phyloP scores from a whole-genome alignment of 176 grass and related monocot species.

The Juncus inflexus region DNA sequence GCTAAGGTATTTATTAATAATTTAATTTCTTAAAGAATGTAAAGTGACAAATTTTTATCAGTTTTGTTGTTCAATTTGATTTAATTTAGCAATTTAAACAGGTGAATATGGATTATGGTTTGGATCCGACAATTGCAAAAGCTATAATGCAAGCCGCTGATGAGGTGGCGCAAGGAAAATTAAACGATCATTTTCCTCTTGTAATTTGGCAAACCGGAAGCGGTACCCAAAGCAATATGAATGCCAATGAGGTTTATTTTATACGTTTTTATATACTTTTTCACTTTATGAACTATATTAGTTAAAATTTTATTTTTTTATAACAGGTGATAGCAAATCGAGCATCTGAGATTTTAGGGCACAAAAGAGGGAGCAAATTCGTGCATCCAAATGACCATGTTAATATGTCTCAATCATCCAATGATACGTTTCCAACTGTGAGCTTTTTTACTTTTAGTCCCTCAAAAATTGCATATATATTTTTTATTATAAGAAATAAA shows the following conservation, averaged over 20 bases:
- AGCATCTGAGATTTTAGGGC: slow-evolving; percentile 96
- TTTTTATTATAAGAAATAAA: neutral
- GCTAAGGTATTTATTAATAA: slow-evolving; percentile 71
- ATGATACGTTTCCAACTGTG: slow-evolving; percentile 99
- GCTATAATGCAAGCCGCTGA: slow-evolving; percentile 85
- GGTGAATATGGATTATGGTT: slow-evolving; percentile 97
- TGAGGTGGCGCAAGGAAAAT: slow-evolving; percentile 83
- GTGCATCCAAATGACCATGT: slow-evolving; percentile 99
- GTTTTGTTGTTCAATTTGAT: too few relatives aligned
- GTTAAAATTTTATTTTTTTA: slow-evolving; percentile 18
- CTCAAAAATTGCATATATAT: neutral
- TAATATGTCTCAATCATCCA: slow-evolving; percentile 93
- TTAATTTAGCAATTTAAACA: slow-evolving; percentile 14
- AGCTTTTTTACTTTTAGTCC: slow-evolving; percentile 22
- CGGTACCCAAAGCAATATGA: slow-evolving; percentile 99
- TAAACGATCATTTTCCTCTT: slow-evolving; percentile 89
- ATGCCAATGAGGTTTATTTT: slow-evolving; percentile 80
- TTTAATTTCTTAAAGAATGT: too few relatives aligned
- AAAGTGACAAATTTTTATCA: too few relatives aligned
- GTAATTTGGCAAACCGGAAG: slow-evolving; percentile 99
- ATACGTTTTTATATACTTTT: neutral
- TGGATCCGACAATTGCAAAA: slow-evolving; percentile 76
- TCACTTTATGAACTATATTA: neutral
- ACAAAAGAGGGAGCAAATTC: slow-evolving; percentile 75
- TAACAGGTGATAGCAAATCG: slow-evolving; percentile 92